Evolutionary conservation across 805 yeast species (phyloP).

Genomic region (Metschnikowia chrysomelidarum): DNA sequence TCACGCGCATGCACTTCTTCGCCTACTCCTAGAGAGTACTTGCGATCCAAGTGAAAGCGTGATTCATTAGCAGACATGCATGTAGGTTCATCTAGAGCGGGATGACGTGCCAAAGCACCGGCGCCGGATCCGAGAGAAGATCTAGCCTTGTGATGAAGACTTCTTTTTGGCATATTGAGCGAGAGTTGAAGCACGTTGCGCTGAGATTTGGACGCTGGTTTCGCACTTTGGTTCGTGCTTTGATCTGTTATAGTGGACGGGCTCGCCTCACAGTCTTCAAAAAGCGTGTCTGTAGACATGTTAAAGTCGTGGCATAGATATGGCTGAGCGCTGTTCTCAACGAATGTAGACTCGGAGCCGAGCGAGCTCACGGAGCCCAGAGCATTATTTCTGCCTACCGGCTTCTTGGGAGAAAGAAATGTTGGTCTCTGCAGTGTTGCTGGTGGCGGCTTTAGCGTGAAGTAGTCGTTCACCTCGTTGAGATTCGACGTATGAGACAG

Average conservation of each 20-base stretch:
- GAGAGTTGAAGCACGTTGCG: constrained; percentile 17
- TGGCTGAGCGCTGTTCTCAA: constrained; percentile 6
- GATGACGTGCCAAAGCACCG: constrained; percentile 9
- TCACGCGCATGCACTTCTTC: constrained; percentile 16
- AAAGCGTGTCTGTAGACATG: constrained; percentile 32
- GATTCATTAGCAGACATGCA: constrained; percentile 24
- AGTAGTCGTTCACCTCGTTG: constrained; percentile 14
- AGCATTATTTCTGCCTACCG: neutral
- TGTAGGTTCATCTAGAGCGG: constrained; percentile 1
- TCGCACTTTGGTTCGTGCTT: no score
- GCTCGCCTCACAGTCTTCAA: constrained; percentile 20
- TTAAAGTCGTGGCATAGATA: constrained; percentile 18
- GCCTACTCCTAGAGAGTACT: constrained; percentile 11
- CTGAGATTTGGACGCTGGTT: constrained; percentile 1
- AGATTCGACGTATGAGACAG: neutral
- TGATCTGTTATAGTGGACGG: neutral
- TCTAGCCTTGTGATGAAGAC: constrained; percentile 5
- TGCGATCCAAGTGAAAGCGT: constrained; percentile 15
- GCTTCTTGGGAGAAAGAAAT: constrained; percentile 6
- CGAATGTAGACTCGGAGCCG: constrained; percentile 25
- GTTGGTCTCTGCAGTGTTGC: constrained; percentile 9
- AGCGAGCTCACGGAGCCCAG: constrained; percentile 28
- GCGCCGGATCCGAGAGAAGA: constrained; percentile 5
- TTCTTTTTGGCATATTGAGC: constrained; percentile 7
- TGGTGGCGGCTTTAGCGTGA: constrained; percentile 11